Percentiles rank a stretch among this genome's conserved stretches.
Conservation (phyloP, 164 flowering plant species). For the Liriodendron chinense region DNA sequence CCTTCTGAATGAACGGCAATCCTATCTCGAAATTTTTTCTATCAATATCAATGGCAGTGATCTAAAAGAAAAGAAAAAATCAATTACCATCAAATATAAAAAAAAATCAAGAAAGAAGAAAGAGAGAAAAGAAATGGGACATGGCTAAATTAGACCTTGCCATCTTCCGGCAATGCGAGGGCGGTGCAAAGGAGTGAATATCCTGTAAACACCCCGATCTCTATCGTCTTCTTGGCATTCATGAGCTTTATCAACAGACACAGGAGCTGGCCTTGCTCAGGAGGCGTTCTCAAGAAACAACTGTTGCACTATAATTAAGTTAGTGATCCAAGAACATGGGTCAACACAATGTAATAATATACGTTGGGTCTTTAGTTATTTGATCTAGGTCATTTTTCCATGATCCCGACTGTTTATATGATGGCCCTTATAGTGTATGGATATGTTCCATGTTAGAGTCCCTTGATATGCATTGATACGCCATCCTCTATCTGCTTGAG, state of each 20-base stretch:
- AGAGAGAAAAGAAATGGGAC: not conserved
- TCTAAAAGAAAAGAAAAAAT: constrained; percentile 26
- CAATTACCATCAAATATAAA: not conserved
- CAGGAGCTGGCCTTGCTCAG: not conserved
- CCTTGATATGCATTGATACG: too few relatives aligned
- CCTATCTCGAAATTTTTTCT: constrained; percentile 27
- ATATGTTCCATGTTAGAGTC: too few relatives aligned
- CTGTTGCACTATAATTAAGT: not conserved
- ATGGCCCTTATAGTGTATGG: too few relatives aligned
- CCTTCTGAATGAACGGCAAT: constrained; percentile 22
- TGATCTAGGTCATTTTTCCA: too few relatives aligned
- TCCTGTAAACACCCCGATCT: not conserved
- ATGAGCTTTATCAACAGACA: not conserved
- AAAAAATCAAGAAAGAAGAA: not conserved
- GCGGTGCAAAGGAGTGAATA: not conserved
- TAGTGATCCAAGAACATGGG: too few relatives aligned
- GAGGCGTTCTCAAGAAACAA: not conserved
- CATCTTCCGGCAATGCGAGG: not conserved
- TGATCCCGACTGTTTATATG: too few relatives aligned
- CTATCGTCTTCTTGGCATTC: not conserved
- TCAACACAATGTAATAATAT: too few relatives aligned
- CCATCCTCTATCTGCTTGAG: too few relatives aligned
- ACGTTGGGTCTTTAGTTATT: too few relatives aligned
- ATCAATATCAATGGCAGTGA: constrained; percentile 37
- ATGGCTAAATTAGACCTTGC: not conserved